A percentile compares a stretch with the other conserved stretches of the same genome.
phyloP scores from a whole-genome alignment of 2,329 filamentous ascomycete genomes.

The Helotiales sp. region DNA sequence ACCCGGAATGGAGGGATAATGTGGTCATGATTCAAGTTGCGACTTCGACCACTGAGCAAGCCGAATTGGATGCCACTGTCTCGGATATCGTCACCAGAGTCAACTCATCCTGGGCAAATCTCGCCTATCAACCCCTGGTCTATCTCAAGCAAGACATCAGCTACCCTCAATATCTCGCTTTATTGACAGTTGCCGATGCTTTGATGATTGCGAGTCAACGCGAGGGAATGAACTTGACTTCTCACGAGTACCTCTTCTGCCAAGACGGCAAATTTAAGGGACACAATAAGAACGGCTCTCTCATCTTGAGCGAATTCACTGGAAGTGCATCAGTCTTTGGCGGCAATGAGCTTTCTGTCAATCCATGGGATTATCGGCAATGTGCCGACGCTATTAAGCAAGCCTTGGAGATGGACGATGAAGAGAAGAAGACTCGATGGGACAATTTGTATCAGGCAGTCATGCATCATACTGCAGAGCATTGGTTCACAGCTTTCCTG shows the following conservation, averaged over 20 bases:
- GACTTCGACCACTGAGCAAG: conserved; percentile 85
- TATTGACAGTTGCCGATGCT: conserved; percentile 87
- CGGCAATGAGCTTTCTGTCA: conserved; percentile 81
- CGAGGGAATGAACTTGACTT: conserved; percentile 96
- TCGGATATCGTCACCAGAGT: conserved; percentile 94
- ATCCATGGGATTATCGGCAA: conserved; percentile 92
- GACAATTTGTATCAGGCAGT: conserved; percentile 74
- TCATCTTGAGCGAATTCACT: conserved; percentile 95
- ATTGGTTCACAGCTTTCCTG: conserved; percentile 83
- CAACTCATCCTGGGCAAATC: conserved; percentile 87
- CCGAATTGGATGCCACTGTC: conserved; percentile 84
- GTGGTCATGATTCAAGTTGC: conserved; percentile 94
- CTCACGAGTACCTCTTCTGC: conserved; percentile 91
- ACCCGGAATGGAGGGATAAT: conserved; percentile 86
- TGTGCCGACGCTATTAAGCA: conserved; percentile 85
- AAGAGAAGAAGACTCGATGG: conserved; percentile 79
- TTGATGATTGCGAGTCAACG: conserved; percentile 94
- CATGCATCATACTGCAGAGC: conserved; percentile 78
- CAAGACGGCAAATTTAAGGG: conserved; percentile 77
- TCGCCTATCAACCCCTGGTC: conserved; percentile 90
- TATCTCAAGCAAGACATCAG: conserved; percentile 95
- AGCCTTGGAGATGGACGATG: conserved; percentile 78
- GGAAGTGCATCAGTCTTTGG: conserved; percentile 87
- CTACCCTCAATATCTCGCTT: conserved; percentile 89
- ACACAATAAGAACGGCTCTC: conserved; percentile 80